phyloP scores from a whole-genome alignment of 164 flowering plant species.

The Cinnamomum chago region DNA sequence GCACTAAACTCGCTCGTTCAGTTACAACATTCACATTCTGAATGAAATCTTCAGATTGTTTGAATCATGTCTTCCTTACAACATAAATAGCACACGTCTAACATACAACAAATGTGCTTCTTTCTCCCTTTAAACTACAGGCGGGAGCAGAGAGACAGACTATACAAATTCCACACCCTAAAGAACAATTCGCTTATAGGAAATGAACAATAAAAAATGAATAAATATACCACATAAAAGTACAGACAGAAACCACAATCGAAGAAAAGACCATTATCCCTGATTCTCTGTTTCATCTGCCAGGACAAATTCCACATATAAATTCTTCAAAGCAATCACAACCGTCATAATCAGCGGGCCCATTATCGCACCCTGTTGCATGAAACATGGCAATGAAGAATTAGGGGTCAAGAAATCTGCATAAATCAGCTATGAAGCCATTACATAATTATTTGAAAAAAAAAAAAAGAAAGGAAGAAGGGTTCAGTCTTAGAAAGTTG shows the following conservation, averaged over 20 bases:
- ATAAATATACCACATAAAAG: slow-evolving; percentile 1
- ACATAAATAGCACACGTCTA: no score
- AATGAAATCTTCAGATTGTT: no score
- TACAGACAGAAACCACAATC: background rate
- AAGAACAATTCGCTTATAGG: background rate
- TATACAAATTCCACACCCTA: slow-evolving; percentile 6
- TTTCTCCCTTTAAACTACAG: no score
- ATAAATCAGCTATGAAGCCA: background rate
- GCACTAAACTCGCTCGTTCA: no score
- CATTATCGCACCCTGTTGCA: slow-evolving; percentile 89
- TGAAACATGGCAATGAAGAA: no score
- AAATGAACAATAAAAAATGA: slow-evolving; percentile 6
- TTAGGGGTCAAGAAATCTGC: background rate
- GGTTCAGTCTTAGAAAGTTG: background rate
- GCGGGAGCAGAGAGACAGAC: no score
- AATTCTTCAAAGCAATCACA: slow-evolving; percentile 76
- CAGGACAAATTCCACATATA: slow-evolving; percentile 84
- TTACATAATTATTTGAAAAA: background rate
- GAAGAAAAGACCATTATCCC: background rate
- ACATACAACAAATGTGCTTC: no score
- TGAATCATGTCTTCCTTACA: no score
- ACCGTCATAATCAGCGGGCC: slow-evolving; percentile 90
- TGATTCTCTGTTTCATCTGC: slow-evolving; percentile 40
- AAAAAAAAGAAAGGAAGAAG: background rate
- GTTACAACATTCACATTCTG: no score